Base-by-base conservation (phyloP, 345 rosid genomes). In the Luvunga scandens region DNA sequence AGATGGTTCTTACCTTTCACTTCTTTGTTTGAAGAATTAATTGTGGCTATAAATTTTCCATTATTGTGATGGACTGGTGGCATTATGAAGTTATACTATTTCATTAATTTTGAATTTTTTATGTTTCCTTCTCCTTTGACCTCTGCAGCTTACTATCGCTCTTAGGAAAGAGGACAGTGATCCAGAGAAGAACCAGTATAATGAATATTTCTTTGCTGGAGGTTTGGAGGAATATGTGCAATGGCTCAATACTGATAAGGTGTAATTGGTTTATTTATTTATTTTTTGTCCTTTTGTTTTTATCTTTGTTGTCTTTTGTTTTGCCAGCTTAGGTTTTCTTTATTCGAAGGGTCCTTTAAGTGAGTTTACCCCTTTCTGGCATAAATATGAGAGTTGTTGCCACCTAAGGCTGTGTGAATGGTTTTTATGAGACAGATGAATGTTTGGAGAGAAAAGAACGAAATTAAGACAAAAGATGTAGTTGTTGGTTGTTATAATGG, bases 201-300 rank as follows among this genome's bases (percentile, higher is more conserved):
- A 85, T 81, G 93, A 94, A 85, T 92, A 90, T 82, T 88, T 56
- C 80, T 97, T 80, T 78, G 94, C 93, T 13, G 99, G 99, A 22
- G 99, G 99, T 34, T 79, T 97, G 86, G 83, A 85, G 70, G 99
- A 97, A 85, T 97, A 94, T 77, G 99, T 94, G 76, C 87, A 90
- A 27, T 97, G 98, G 98, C 88, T 94, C 55, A 97, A 97, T 77
- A 76, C 81, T 68, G 98, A 94, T 73, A 97, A 97, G 97, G 98
- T 93, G 84, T 69, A 83, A 24, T 74, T 53, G 22, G 21, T 53
- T 53, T 53, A 53, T 53, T 53, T 53, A 16, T 53, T 53, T 53
- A 53, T 27, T 31, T 60, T 60, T 38, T 34, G 55, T 33, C 18
- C 42, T 68, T 22, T 45, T 66, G 31, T 61, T 75, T 25, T 21